Base-by-base conservation (phyloP, 192 early-diverging fungal genomes). In the Coemansia sp. region DNA sequence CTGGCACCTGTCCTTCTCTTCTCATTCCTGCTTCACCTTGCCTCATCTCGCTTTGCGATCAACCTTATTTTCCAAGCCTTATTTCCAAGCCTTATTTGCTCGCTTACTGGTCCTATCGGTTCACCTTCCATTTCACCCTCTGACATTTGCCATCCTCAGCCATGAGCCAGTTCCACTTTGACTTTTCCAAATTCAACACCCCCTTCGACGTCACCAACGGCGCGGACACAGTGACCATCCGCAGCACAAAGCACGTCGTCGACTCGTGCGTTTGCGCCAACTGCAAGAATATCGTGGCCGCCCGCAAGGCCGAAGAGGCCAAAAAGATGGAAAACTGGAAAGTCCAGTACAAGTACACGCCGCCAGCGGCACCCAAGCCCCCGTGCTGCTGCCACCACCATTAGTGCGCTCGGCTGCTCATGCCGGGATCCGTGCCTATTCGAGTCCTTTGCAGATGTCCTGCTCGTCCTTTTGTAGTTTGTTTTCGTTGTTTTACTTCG, bases 151-250 rank as follows among this genome's bases (percentile, higher is more conserved):
- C 3, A 37, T 7, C 37, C 20, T 38, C 21, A 15, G 47, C 68
- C 50, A 79, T 72, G 67, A 73, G 52, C 64, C 68, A 64, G 51
- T 74, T 74, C 40, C 22, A 57, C 68, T 74, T 68, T 58, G 72
- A 80, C 62, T 56, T 56, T 26, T 46, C 68, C 59, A 74, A 80
- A 65, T 20, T 56, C 53, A 55, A 61, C 38, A 65, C 57, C 15
- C 60, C 68, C 31, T 69, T 74, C 37, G 72, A 74, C 62, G 64
- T 80, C 58, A 71, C 72, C 38, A 71, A 80, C 25, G 68, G 72
- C 40, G 25, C 60, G 10, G 48, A 66, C 64, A 80, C 77, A n/a
- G 59, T 74, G 61, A 80, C 77, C 22, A 64, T 80, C 58, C 73
- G 59, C 65, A 80, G 68, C 62, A 65, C 69, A 5, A 63, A 69